Evolutionary conservation across 1,139 yeast species (phyloP), one percentile per base, ranked within the genome.

Genomic region (Blastobotrys arbuscula): DNA sequence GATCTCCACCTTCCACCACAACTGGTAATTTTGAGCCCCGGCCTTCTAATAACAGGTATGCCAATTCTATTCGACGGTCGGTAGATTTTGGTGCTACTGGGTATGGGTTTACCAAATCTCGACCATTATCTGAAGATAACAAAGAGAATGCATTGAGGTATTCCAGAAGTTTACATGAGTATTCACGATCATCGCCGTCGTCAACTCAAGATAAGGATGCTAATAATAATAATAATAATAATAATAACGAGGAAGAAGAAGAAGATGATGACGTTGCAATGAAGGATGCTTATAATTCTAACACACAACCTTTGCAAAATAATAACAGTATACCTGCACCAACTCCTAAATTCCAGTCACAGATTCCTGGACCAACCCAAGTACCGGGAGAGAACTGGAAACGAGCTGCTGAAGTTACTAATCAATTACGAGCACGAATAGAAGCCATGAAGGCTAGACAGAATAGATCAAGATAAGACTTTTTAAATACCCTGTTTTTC

Each of bases 331-430:
- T 5, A 19, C 39, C 13, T 16, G 21, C 16, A 28, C 42, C 33
- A 15, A 4, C 43, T n/a, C 35, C 24, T 12, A 40, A 16, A 30
- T 38, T 44, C 39, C 34, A 15, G 24, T 45, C 48, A 6, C 44
- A 36, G 15, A 45, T 45, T 18, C 49, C 46, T 9, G 37, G 30
- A 3, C 42, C 39, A 9, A 39, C 47, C 6, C 42, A 34, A n/a
- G 47, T 35, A 16, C 49, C 51, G 2, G 51, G 55, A 21, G 95
- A 85, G 51, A 81, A 84, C 58, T 89, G 96, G 96, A 79, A 77
- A 59, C 77, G 92, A 46, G 96, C 96, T 0, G 92, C 94, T 0
- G 95, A 86, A 57, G 94, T 88, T 13, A 89, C 97, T 1, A 79
- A 81, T 15, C 94, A 85, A 64, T 74, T 86, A 61, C 84, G 84